These are phyloP conservation scores for Coemansia interrupta DNA, from an alignment of 192 early-diverging fungal species.

Conservation along the genomic window DNA sequence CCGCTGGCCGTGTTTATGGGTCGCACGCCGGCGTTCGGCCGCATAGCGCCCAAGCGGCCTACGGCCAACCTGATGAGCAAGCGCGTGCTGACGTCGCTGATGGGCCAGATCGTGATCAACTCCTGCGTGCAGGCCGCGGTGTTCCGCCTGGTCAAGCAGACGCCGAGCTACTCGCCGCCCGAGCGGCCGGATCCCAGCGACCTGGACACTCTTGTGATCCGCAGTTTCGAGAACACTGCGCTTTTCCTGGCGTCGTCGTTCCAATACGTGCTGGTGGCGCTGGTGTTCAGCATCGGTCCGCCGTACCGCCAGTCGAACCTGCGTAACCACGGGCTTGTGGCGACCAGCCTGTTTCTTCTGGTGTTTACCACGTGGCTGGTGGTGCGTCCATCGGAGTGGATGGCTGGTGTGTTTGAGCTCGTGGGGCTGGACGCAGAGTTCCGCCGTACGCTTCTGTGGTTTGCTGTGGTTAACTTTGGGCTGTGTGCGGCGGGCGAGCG, in stretches of 20 bases:
- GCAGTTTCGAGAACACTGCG: conserved; percentile 85
- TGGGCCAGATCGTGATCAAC: conserved; percentile 85
- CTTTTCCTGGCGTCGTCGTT: conserved; percentile 88
- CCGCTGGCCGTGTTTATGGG: conserved; percentile 88
- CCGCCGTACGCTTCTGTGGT: conserved; percentile 56
- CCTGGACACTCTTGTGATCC: conserved; percentile 64
- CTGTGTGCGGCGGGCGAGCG: conserved; percentile 32
- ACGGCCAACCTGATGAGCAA: conserved; percentile 87
- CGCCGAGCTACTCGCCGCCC: conserved; percentile 67
- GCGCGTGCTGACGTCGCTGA: conserved; percentile 83
- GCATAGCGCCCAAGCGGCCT: conserved; percentile 75
- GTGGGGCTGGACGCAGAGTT: conserved; percentile 56
- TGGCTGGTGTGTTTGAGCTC: conserved; percentile 66
- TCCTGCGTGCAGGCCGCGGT: conserved; percentile 72
- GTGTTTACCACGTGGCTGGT: conserved; percentile 60
- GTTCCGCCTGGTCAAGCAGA: conserved; percentile 68
- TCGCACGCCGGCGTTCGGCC: conserved; percentile 72
- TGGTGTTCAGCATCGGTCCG: conserved; percentile 92
- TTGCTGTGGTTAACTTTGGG: conserved; percentile 60
- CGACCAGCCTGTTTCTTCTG: conserved; percentile 57
- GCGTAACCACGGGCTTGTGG: conserved; percentile 61
- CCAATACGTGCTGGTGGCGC: conserved; percentile 88
- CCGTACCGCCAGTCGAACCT: conserved; percentile 88
- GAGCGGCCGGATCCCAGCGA: conserved; percentile 54
- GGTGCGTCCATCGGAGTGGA: conserved; percentile 54